Base-by-base conservation (phyloP, 306 rosid genomes). In the Sindora glabra region DNA sequence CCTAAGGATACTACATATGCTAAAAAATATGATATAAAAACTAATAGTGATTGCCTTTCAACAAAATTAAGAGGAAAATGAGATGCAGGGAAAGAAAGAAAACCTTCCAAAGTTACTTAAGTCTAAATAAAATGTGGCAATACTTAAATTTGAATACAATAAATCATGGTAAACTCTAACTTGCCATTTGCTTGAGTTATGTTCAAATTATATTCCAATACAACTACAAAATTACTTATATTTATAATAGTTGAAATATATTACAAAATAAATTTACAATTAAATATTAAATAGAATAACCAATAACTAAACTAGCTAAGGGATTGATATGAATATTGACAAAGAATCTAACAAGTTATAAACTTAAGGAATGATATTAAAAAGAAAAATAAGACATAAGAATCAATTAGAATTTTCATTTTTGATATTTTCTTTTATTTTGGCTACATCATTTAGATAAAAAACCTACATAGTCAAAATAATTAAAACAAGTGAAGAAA, bases 401-500 rank as follows among this genome's bases (percentile, higher is more conserved):
- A 0, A 24, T 17, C 14, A n/a, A n/a, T n/a, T n/a, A n/a, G n/a
- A n/a, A n/a, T n/a, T n/a, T n/a, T n/a, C n/a, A n/a, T n/a, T n/a
- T n/a, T n/a, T n/a, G n/a, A n/a, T n/a, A n/a, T n/a, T n/a, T n/a
- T n/a, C n/a, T n/a, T n/a, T n/a, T n/a, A n/a, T n/a, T n/a, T n/a
- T n/a, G n/a, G n/a, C n/a, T n/a, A n/a, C n/a, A n/a, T n/a, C n/a
- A n/a, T n/a, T n/a, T n/a, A n/a, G n/a, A n/a, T n/a, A n/a, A n/a
- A n/a, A n/a, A n/a, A n/a, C 17, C 56, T 61, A 17, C 34, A 41
- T 71, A 37, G 10, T 46, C n/a, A n/a, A 19, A 48, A 25, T 49
- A 10, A 67, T 33, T 45, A 59, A 37, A 63, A 29, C 49, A 68
- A 73, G 65, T 18, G 36, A 45, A 62, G 68, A 68, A 59, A 32